Percentiles rank a stretch among this genome's conserved stretches.
Evolutionary conservation across 805 yeast genomes (phyloP).

Genomic region (Ogataea nonfermentans): DNA sequence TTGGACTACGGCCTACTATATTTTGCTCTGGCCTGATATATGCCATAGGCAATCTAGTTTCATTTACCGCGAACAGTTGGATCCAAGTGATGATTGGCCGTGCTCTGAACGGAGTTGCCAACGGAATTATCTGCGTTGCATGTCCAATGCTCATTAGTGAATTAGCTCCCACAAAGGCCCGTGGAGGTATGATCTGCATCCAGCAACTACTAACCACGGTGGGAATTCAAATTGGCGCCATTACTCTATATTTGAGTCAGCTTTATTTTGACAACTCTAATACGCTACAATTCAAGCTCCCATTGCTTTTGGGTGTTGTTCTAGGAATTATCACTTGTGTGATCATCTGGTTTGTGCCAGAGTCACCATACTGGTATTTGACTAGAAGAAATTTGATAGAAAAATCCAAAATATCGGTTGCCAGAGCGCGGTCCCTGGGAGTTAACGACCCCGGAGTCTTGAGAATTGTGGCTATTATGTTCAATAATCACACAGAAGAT

Average conservation of each 20-base stretch:
- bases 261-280: conserved; percentile 2
- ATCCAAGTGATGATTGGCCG: conserved; percentile 29
- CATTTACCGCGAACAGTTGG: conserved; percentile 25
- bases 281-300: conserved; percentile 25
- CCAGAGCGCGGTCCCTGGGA: conserved; percentile 21
- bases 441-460: conserved; percentile 23
- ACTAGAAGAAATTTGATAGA: conserved; percentile 11
- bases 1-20: conserved; percentile 29
- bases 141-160: conserved; percentile 39
- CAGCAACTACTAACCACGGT: conserved; percentile 35
- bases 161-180: conserved; percentile 29
- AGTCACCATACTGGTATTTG: conserved; percentile 34
- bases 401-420: conserved; percentile 22
- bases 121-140: conserved; percentile 33
- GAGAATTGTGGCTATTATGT: conserved; percentile 21
- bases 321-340: conserved; percentile 15
- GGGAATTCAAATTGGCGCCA: conserved; percentile 35
- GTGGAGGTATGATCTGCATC: conserved; percentile 34
- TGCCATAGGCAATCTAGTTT: conserved; percentile 21
- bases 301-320: conserved; percentile 23
- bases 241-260: conserved; percentile 23
- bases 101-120: conserved; percentile 31
- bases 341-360: conserved; percentile 33
- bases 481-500: conserved; percentile 16
- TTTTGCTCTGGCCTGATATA: conserved; percentile 25